A percentile compares a stretch with the other conserved stretches of the same genome.
Conservation (phyloP, 2,329 filamentous ascomycete species). For the Fusarium begoniae region DNA sequence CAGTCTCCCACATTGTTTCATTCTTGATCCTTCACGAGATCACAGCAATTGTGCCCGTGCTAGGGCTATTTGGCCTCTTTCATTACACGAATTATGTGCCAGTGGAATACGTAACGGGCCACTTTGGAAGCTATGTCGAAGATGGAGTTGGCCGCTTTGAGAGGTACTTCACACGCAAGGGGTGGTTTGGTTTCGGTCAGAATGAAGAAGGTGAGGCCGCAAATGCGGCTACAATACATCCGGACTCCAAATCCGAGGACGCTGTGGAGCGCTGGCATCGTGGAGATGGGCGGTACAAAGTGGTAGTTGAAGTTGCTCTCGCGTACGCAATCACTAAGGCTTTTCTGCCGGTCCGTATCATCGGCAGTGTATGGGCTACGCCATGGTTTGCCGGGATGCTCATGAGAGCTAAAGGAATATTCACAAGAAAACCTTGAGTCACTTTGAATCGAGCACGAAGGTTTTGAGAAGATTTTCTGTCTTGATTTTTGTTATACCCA, state of each 20-base stretch:
- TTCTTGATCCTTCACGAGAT: slow-evolving; percentile 93
- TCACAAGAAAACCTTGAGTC: slow-evolving; percentile 44
- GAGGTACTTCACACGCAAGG: slow-evolving; percentile 78
- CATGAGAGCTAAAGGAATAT: slow-evolving; percentile 51
- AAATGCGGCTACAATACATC: not conserved
- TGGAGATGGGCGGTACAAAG: slow-evolving; percentile 59
- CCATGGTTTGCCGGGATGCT: slow-evolving; percentile 87
- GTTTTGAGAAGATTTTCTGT: slow-evolving; percentile 36
- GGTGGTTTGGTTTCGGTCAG: slow-evolving; percentile 76
- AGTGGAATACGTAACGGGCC: slow-evolving; percentile 57
- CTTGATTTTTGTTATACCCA: slow-evolving; percentile 38
- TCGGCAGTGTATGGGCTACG: slow-evolving; percentile 85
- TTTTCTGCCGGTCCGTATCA: slow-evolving; percentile 79
- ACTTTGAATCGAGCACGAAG: slow-evolving; percentile 1
- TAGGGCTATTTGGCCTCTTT: slow-evolving; percentile 79
- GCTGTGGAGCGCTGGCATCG: slow-evolving; percentile 50
- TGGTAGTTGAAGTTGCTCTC: slow-evolving; percentile 78
- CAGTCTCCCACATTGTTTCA: slow-evolving; percentile 81
- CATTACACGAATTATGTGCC: slow-evolving; percentile 83
- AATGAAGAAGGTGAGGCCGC: slow-evolving; percentile 34
- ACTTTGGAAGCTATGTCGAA: slow-evolving; percentile 61
- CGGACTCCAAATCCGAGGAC: slow-evolving; percentile 38
- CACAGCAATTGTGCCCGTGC: slow-evolving; percentile 83
- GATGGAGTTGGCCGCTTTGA: slow-evolving; percentile 79
- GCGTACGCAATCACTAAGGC: slow-evolving; percentile 93